Evolutionary conservation across 495 filamentous ascomycete species (phyloP).

Genomic region (Geoglossum glabrum): DNA sequence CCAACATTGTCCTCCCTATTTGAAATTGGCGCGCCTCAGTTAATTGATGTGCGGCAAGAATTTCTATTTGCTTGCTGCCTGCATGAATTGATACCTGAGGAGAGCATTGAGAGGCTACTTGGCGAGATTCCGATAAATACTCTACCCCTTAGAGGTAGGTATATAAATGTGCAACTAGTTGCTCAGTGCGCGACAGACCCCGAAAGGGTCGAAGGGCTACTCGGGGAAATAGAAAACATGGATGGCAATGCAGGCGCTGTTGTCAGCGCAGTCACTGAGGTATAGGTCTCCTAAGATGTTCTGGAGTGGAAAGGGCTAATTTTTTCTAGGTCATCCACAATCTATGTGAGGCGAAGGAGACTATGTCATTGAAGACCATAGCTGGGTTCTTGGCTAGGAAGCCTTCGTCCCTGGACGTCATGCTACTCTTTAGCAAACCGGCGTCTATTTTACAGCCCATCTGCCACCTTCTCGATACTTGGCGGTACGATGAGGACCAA

Average conservation of each 20-base stretch:
- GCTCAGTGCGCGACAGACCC: conserved; percentile 51
- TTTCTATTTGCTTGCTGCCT: conserved; percentile 83
- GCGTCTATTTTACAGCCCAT: conserved; percentile 61
- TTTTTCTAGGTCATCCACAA: conserved; percentile 43
- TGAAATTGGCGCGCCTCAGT: conserved; percentile 42
- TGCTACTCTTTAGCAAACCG: conserved; percentile 67
- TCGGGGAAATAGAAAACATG: conserved; percentile 71
- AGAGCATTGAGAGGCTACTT: conserved; percentile 57
- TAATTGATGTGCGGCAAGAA: conserved; percentile 74
- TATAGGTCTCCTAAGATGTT: conserved; percentile 17
- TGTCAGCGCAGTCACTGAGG: conserved; percentile 62
- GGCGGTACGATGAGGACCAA: conserved; percentile 87
- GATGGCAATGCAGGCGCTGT: conserved; percentile 89
- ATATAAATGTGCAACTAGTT: conserved; percentile 56
- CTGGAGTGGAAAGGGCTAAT: not conserved
- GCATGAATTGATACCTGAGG: conserved; percentile 59
- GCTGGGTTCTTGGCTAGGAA: conserved; percentile 65
- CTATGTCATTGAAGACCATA: conserved; percentile 70
- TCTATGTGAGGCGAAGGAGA: conserved; percentile 68
- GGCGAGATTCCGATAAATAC: conserved; percentile 75
- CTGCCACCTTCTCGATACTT: conserved; percentile 68
- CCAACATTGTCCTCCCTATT: conserved; percentile 65
- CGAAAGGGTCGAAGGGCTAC: conserved; percentile 49
- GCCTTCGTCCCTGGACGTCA: conserved; percentile 59
- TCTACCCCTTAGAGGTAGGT: conserved; percentile 51